phyloP scores from a whole-genome alignment of 192 early-diverging fungal genomes.

The Backusella tuberculispora region DNA sequence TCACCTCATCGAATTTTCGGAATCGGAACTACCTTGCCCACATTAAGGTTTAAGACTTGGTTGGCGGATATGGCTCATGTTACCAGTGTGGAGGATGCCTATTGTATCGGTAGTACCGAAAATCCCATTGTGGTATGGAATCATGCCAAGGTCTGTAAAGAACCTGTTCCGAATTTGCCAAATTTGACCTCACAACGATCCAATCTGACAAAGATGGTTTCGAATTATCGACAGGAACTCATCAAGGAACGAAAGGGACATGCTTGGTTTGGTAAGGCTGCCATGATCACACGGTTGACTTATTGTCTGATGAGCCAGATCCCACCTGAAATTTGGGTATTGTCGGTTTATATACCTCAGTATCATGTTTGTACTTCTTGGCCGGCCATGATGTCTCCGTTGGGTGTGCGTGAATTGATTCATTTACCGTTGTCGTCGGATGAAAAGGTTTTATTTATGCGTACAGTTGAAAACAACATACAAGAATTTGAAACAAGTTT shows the following conservation, averaged over 20 bases:
- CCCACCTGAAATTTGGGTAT: neutral
- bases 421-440: neutral
- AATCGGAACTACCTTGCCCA: constrained; percentile 1
- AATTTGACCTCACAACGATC: neutral
- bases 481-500: neutral
- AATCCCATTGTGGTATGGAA: constrained; percentile 16
- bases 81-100: neutral
- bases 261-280: constrained; percentile 15
- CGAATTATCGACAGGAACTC: neutral
- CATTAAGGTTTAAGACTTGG: constrained; percentile 5
- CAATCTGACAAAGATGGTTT: neutral
- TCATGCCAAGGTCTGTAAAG: neutral
- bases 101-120: neutral
- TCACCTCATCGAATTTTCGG: constrained; percentile 11
- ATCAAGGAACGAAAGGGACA: constrained; percentile 4
- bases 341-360: constrained; percentile 10
- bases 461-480: neutral
- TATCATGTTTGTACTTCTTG: constrained; percentile 5
- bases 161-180: neutral
- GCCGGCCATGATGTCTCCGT: neutral
- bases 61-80: neutral
- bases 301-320: neutral
- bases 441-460: neutral
- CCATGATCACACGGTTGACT: neutral
- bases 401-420: neutral